Percentiles rank a stretch among this genome's conserved stretches.
Conservation (phyloP, 768 basidiomycete genomes). For the Suillus weaverae region DNA sequence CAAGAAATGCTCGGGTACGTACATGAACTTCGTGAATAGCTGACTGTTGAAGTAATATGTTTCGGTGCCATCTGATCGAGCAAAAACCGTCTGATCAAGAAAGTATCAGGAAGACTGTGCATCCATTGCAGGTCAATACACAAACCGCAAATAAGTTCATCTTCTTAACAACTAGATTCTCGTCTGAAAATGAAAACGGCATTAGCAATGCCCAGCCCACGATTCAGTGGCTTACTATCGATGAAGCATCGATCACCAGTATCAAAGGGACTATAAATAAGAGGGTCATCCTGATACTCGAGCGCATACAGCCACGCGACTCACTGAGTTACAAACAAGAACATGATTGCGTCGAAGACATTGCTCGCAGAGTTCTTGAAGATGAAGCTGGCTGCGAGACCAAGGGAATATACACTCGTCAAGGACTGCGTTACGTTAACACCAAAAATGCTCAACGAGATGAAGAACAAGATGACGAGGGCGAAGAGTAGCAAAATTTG, state of each 20-base stretch:
- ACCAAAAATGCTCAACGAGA: conserved; percentile 71
- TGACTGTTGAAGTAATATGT: conserved; percentile 83
- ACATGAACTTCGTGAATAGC: conserved; percentile 76
- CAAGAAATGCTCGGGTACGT: conserved; percentile 22
- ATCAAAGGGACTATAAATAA: conserved; percentile 60
- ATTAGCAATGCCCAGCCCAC: not conserved
- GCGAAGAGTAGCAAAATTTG: conserved; percentile 64
- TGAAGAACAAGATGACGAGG: conserved; percentile 65
- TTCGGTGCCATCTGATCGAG: conserved; percentile 72
- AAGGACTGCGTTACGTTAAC: conserved; percentile 63
- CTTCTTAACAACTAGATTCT: conserved; percentile 75
- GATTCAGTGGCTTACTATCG: conserved; percentile 41
- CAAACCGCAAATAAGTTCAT: conserved; percentile 75
- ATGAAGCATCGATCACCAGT: conserved; percentile 84
- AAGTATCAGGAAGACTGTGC: conserved; percentile 4
- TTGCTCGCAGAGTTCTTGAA: conserved; percentile 74
- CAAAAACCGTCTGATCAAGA: conserved; percentile 57
- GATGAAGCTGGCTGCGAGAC: conserved; percentile 75
- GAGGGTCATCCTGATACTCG: conserved; percentile 8
- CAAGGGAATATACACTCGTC: conserved; percentile 72
- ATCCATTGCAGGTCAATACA: not conserved
- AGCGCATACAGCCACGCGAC: conserved; percentile 28
- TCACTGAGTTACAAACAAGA: conserved; percentile 81
- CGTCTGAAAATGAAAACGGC: conserved; percentile 38
- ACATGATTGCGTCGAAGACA: conserved; percentile 80